Percentiles rank a stretch among this genome's conserved stretches.
phyloP scores from a whole-genome alignment of 805 yeast genomes.

The Teunomyces atbi region DNA sequence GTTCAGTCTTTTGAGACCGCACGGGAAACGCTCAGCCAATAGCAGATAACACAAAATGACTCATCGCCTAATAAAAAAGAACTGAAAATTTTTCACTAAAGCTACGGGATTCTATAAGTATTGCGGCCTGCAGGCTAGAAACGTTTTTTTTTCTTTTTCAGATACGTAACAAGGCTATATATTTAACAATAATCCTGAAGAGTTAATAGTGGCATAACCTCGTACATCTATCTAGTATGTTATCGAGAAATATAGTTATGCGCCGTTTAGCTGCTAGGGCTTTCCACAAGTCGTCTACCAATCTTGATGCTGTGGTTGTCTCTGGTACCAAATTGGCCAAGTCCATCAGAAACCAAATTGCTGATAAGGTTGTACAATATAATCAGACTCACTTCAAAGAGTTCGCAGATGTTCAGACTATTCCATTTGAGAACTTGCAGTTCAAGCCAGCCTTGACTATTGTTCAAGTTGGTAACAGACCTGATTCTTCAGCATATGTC shows the following conservation, averaged over 20 bases:
- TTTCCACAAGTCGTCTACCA: conserved; percentile 11
- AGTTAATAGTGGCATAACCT: not conserved
- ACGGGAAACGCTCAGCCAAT: conserved; percentile 1
- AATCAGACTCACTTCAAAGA: conserved; percentile 29
- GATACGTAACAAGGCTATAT: not conserved
- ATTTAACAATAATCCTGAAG: not conserved
- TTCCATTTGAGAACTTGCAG: conserved; percentile 28
- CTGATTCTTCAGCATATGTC: conserved; percentile 90
- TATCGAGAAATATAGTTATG: conserved; percentile 2
- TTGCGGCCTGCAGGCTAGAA: not conserved
- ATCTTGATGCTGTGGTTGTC: conserved; percentile 34
- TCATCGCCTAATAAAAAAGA: conserved; percentile 1
- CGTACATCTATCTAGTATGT: conserved; percentile 1
- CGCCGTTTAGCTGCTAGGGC: conserved; percentile 1
- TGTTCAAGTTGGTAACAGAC: conserved; percentile 85
- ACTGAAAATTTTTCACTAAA: not conserved
- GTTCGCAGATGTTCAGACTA: conserved; percentile 13
- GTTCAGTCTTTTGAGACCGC: not conserved
- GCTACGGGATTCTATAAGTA: not conserved
- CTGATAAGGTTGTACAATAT: conserved; percentile 38
- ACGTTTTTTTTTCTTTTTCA: not conserved
- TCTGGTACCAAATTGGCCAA: conserved; percentile 45
- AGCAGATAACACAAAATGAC: conserved; percentile 1
- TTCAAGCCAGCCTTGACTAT: conserved; percentile 79
- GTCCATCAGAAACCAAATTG: conserved; percentile 34